Evolutionary conservation across 2,329 filamentous ascomycete genomes (phyloP).

Genomic region (Pyrenochaeta sp.): DNA sequence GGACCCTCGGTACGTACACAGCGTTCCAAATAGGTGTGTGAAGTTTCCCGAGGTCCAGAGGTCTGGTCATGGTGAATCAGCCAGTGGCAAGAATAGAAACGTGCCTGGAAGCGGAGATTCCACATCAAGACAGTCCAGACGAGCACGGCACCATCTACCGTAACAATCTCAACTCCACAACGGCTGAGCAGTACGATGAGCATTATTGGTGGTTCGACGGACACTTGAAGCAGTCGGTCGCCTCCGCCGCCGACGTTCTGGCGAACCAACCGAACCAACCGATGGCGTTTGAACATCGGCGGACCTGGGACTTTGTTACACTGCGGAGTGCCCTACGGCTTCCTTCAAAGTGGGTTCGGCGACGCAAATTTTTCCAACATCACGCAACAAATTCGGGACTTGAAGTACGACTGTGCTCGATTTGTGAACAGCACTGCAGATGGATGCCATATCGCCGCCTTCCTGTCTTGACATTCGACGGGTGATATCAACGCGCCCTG

Average conservation of each 20-base stretch:
- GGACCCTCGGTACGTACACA: no score
- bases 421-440: no score
- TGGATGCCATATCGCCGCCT: no score
- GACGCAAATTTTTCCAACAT: conserved; percentile 19
- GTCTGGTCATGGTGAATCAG: conserved; percentile 2
- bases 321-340: no score
- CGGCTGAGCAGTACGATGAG: conserved; percentile 10
- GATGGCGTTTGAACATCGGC: conserved; percentile 5
- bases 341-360: conserved; percentile 6
- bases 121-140: conserved; percentile 11
- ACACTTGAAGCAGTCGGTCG: not conserved
- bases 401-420: conserved; percentile 1
- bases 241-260: conserved; percentile 2
- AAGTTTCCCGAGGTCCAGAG: no score
- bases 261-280: conserved; percentile 14
- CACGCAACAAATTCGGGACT: conserved; percentile 4
- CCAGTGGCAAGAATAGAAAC: conserved; percentile 6
- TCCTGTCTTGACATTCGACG: no score
- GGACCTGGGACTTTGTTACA: no score
- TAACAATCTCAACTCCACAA: conserved; percentile 13
- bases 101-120: no score
- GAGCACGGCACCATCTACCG: conserved; percentile 1
- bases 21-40: no score
- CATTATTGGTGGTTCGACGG: conserved; percentile 1
- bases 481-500: no score